A percentile compares a stretch with the other conserved stretches of the same genome.
phyloP scores from a whole-genome alignment of 2,329 filamentous ascomycete genomes.

The Leptographium wingfieldii region DNA sequence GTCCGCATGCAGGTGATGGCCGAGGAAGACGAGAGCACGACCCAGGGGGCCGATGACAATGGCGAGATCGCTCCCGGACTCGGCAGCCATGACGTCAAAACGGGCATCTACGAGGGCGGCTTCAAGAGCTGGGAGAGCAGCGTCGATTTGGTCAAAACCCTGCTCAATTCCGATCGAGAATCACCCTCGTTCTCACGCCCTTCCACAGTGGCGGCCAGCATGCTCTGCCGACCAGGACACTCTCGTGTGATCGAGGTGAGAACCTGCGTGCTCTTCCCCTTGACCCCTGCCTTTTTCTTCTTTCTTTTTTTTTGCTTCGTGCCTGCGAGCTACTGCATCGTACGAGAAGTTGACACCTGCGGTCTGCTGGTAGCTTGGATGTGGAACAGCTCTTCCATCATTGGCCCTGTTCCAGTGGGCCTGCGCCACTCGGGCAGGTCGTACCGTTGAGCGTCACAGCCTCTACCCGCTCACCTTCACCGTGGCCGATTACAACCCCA shows the following conservation, averaged over 20 bases:
- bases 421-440: slow-evolving; percentile 8
- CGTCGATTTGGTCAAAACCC: slow-evolving; percentile 62
- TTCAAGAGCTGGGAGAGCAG: slow-evolving; percentile 89
- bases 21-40: slow-evolving; percentile 34
- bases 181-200: slow-evolving; percentile 17
- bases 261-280: background rate
- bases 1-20: slow-evolving; percentile 73
- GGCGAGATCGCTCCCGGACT: slow-evolving; percentile 35
- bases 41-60: slow-evolving; percentile 35
- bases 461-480: slow-evolving; percentile 40
- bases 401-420: slow-evolving; percentile 57
- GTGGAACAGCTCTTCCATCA: slow-evolving; percentile 63
- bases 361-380: slow-evolving; percentile 49
- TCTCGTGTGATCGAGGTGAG: slow-evolving; percentile 43
- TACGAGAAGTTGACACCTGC: background rate
- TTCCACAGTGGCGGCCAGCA: slow-evolving; percentile 2
- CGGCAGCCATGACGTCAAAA: slow-evolving; percentile 61
- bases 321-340: slow-evolving; percentile 15
- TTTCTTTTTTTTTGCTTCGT: background rate
- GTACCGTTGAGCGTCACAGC: slow-evolving; percentile 9
- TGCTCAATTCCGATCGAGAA: slow-evolving; percentile 27
- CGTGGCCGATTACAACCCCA: slow-evolving; percentile 68
- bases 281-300: too few species aligned
- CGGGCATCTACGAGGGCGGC: slow-evolving; percentile 73
- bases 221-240: slow-evolving; percentile 19